phyloP scores from a whole-genome alignment of 768 basidiomycete species.

The Tulasnella sp. region DNA sequence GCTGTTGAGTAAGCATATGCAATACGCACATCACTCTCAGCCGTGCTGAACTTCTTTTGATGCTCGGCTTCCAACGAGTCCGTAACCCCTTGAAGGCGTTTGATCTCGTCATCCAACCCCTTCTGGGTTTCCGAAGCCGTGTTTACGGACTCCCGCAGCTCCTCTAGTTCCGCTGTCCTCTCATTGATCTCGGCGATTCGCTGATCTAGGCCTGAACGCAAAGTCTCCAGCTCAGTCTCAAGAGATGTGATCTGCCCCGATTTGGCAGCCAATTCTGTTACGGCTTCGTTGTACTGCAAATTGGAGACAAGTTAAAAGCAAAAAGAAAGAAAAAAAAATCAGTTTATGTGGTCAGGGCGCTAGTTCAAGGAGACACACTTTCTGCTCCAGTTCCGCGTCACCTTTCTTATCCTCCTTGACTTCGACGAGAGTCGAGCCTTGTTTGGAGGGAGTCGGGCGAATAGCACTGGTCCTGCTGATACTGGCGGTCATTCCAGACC shows the following conservation, averaged over 20 bases:
- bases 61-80: constrained; percentile 8
- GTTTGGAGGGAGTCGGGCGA: not conserved
- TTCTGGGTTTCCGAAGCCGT: constrained; percentile 1
- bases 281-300: constrained; percentile 13
- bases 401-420: constrained; percentile 13
- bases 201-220: not conserved
- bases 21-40: constrained; percentile 10
- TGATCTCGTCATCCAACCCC: constrained; percentile 15
- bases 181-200: not conserved
- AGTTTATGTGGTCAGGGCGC: not conserved
- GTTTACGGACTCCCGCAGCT: not conserved
- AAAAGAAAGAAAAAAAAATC: not conserved
- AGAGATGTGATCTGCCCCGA: constrained; percentile 6
- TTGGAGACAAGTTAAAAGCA: not conserved
- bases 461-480: not conserved
- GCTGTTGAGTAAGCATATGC: no score
- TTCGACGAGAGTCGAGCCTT: not conserved
- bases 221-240: constrained; percentile 4
- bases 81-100: constrained; percentile 3
- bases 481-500: not conserved
- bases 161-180: constrained; percentile 14
- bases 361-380: constrained; percentile 3
- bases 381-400: constrained; percentile 15
- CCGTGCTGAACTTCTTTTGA: not conserved
- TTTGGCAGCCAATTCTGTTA: constrained; percentile 10